Percentiles rank a stretch among this genome's conserved stretches.
phyloP scores from a whole-genome alignment of 192 early-diverging fungal species.

The Linnemannia elongata region DNA sequence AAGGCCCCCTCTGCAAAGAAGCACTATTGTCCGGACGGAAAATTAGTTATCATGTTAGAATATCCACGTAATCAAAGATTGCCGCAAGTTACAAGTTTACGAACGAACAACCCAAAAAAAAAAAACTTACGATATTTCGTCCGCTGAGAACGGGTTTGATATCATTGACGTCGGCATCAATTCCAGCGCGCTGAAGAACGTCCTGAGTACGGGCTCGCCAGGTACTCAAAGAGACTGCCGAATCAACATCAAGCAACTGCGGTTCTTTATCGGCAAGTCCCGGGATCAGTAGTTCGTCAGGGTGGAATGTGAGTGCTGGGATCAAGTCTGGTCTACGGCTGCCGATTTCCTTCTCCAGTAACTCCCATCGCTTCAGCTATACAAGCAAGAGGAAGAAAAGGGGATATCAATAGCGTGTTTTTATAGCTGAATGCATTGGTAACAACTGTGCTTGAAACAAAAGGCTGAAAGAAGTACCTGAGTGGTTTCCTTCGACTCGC shows the following conservation, averaged over 20 bases:
- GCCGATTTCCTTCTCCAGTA: conserved; percentile 19
- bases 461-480: conserved; percentile 18
- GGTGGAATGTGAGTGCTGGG: background rate
- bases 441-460: background rate
- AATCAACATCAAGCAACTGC: conserved; percentile 17
- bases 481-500: background rate
- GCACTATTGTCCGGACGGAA: conserved; percentile 15
- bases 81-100: too few species aligned
- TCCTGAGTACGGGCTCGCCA: conserved; percentile 17
- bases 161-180: background rate
- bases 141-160: conserved; percentile 7
- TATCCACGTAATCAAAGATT: background rate
- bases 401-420: background rate
- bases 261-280: background rate
- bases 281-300: background rate
- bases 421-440: background rate
- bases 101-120: background rate
- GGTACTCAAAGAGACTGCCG: background rate
- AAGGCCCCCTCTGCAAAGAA: conserved; percentile 29
- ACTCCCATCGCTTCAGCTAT: conserved; percentile 34
- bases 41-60: background rate
- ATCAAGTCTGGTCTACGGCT: conserved; percentile 41
- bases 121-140: conserved; percentile 32
- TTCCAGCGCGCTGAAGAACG: background rate
- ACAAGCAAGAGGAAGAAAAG: background rate